Evolutionary conservation across 805 yeast genomes (phyloP), one percentile per base, ranked within the genome.

Genomic region (Kurtzmaniella cleridarum): DNA sequence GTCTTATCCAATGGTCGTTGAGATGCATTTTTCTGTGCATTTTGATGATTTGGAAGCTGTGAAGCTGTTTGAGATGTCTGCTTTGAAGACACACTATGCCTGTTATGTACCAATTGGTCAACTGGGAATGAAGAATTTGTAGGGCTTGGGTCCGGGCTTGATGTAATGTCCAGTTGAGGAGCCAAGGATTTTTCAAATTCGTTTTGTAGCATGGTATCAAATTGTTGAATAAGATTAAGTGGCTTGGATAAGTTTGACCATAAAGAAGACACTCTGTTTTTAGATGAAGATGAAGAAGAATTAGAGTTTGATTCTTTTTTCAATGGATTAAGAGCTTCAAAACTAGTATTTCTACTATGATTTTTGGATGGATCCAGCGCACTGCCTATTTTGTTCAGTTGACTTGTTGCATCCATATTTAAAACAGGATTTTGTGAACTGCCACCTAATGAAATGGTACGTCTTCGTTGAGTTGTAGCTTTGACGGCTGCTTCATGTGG

Each of bases 191-290:
- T 77, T 46, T 81, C 89, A 41, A 83, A 65, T 53, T 82, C 89
- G 41, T 70, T 74, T 51, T 78, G 86, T 26, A 83, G 62, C 57
- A 80, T 64, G 38, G 74, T 77, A 54, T 83, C 91, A 50, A 83
- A 73, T 44, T 79, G 86, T 47, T 79, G 86, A 34, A 83, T 67
- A 37, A 81, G 64, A 34, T 69, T 74, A 32, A 82, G 62, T 1
- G 88, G 84, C 48, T 74, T 79, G 3, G 78, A 57, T 27, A 63
- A 45, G 34, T 59, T 62, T 15, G 48, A 44, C 69, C 68, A 63
- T 18, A 64, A 27, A 28, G 59, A 49, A 27, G 46, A 48, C 3
- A 46, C 30, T 14, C 24, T 20, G 8, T 40, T 34, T 9, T 37
- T 17, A 16, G 36, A n/a, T 8, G 36, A 15, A 6, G 34, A 16